Conservation (phyloP, 805 yeast genomes). For the Ogataea pilisensis region DNA sequence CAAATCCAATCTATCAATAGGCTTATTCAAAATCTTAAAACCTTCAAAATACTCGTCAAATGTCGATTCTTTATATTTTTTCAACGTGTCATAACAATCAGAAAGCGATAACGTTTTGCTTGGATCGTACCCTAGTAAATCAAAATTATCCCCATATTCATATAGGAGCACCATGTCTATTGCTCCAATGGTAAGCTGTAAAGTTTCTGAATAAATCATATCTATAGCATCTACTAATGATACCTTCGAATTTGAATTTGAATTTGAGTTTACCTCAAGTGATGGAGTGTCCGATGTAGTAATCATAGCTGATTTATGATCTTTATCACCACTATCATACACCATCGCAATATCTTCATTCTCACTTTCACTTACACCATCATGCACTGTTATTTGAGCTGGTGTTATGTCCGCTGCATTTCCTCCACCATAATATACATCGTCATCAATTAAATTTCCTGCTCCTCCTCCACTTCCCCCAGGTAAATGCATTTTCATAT, state of each 20-base stretch:
- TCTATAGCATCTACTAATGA: constrained; percentile 18
- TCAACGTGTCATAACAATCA: constrained; percentile 41
- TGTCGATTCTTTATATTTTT: constrained; percentile 51
- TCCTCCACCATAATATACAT: neutral
- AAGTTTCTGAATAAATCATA: constrained; percentile 39
- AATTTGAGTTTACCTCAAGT: too few relatives aligned
- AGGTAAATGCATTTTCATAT: neutral
- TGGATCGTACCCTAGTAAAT: constrained; percentile 45
- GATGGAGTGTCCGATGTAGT: too few relatives aligned
- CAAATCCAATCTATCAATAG: constrained; percentile 14
- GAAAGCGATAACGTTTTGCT: constrained; percentile 31
- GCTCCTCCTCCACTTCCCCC: too few relatives aligned
- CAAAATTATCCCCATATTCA: constrained; percentile 56
- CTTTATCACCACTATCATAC: too few relatives aligned
- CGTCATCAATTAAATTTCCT: constrained; percentile 9
- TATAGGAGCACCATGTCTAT: constrained; percentile 48
- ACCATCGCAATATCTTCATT: constrained; percentile 15
- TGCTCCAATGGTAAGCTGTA: constrained; percentile 38
- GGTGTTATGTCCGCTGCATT: neutral
- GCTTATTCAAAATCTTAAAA: neutral
- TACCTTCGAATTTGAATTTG: too few relatives aligned
- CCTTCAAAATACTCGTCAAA: constrained; percentile 46
- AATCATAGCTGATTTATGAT: too few relatives aligned
- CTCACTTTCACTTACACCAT: neutral
- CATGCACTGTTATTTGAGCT: too few relatives aligned